Evolutionary conservation across 176 grass and related monocot genomes (phyloP).

Genomic region (Aegilops speltoides): DNA sequence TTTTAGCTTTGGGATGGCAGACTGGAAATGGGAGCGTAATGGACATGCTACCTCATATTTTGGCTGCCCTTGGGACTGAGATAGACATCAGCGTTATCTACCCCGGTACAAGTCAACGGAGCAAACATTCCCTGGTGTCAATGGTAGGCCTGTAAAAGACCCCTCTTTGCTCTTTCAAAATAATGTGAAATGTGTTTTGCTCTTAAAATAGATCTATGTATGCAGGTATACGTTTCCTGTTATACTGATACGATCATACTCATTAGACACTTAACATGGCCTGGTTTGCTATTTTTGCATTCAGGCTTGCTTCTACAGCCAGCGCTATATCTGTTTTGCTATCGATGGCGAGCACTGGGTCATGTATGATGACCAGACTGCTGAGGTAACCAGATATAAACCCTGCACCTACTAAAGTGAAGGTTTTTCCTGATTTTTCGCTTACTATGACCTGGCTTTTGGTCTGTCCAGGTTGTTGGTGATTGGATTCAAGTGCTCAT

Average conservation of each 20-base stretch:
- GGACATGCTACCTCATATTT: conserved; percentile 75
- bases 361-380: conserved; percentile 96
- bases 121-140: conserved; percentile 77
- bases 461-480: conserved; percentile 67
- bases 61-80: conserved; percentile 76
- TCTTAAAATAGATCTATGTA: background rate
- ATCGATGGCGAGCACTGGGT: conserved; percentile 77
- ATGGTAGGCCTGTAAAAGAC: conserved; percentile 53
- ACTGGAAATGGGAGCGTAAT: conserved; percentile 67
- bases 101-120: conserved; percentile 65
- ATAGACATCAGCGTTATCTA: conserved; percentile 71
- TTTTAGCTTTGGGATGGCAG: conserved; percentile 92
- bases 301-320: conserved; percentile 90
- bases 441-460: background rate
- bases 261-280: background rate
- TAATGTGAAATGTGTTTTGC: background rate
- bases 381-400: conserved; percentile 57
- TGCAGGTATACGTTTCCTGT: background rate
- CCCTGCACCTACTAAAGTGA: background rate
- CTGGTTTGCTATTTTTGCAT: conserved; percentile 17
- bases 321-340: conserved; percentile 90
- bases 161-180: background rate
- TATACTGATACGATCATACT: background rate
- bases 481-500: conserved; percentile 73
- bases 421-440: background rate